phyloP scores from a whole-genome alignment of 768 basidiomycete genomes.

The Pulveroboletus sp. region DNA sequence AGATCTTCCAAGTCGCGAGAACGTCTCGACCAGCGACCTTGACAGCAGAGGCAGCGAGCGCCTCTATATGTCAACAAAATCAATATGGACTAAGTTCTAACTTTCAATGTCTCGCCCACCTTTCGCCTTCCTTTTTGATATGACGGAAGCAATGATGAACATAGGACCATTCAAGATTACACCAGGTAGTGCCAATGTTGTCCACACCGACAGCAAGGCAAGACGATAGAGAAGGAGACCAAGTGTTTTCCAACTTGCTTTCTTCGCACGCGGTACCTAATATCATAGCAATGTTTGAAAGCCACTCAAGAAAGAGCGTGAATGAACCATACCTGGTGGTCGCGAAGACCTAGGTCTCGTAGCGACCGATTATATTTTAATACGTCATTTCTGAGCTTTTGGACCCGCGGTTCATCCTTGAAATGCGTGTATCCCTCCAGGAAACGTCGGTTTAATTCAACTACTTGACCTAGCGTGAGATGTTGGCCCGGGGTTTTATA shows the following conservation, averaged over 20 bases:
- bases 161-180: conserved; percentile 90
- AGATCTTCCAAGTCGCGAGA: conserved; percentile 95
- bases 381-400: conserved; percentile 74
- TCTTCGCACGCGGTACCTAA: conserved; percentile 83
- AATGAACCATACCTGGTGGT: conserved; percentile 69
- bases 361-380: conserved; percentile 86
- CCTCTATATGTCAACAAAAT: conserved; percentile 52
- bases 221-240: conserved; percentile 81
- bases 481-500: conserved; percentile 95
- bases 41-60: conserved; percentile 90
- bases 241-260: conserved; percentile 82
- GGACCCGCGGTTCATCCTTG: conserved; percentile 87
- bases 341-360: conserved; percentile 85
- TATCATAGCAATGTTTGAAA: neutral
- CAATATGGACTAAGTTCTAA: neutral
- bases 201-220: conserved; percentile 74
- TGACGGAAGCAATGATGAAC: conserved; percentile 83
- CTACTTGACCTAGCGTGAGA: conserved; percentile 90
- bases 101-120: conserved; percentile 39
- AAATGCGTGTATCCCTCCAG: conserved; percentile 91
- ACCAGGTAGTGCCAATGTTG: conserved; percentile 82
- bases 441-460: conserved; percentile 89
- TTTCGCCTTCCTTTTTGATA: conserved; percentile 86
- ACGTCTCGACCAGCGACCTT: conserved; percentile 96
- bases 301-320: neutral